phyloP scores from a whole-genome alignment of 768 basidiomycete species.

The Filobasidium floriforme region DNA sequence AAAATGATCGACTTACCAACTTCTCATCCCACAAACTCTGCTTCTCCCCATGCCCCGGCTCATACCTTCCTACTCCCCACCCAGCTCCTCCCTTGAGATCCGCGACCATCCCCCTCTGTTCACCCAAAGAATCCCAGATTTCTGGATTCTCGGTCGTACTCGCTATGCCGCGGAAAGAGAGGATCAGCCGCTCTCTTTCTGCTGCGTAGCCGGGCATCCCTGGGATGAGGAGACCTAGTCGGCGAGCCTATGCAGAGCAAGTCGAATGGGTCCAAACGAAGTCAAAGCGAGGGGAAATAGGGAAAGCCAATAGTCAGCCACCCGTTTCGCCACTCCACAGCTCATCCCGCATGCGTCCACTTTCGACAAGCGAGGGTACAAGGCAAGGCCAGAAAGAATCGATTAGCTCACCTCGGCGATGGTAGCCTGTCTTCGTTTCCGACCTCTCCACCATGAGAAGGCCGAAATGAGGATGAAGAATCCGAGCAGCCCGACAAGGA shows the following conservation, averaged over 20 bases:
- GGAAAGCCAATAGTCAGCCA: neutral
- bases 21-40: neutral
- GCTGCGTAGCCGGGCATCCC: conserved; percentile 22
- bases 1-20: neutral
- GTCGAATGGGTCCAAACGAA: neutral
- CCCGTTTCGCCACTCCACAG: neutral
- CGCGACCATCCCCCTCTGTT: neutral
- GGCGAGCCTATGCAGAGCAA: conserved; percentile 5
- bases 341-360: too few relatives aligned
- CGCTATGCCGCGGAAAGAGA: conserved; percentile 1
- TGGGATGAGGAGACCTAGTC: conserved; percentile 20
- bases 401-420: conserved; percentile 18
- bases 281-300: neutral
- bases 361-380: neutral
- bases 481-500: conserved; percentile 20
- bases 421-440: conserved; percentile 10
- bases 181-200: conserved; percentile 16
- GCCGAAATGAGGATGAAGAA: conserved; percentile 17
- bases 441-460: conserved; percentile 15
- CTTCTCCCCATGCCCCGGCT: neutral
- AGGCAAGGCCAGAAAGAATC: neutral
- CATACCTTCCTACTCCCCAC: neutral
- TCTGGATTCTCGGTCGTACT: conserved; percentile 6
- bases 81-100: neutral
- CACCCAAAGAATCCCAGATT: conserved; percentile 17